Evolutionary conservation across 805 yeast genomes (phyloP).

Genomic region (Candida silvatica): DNA sequence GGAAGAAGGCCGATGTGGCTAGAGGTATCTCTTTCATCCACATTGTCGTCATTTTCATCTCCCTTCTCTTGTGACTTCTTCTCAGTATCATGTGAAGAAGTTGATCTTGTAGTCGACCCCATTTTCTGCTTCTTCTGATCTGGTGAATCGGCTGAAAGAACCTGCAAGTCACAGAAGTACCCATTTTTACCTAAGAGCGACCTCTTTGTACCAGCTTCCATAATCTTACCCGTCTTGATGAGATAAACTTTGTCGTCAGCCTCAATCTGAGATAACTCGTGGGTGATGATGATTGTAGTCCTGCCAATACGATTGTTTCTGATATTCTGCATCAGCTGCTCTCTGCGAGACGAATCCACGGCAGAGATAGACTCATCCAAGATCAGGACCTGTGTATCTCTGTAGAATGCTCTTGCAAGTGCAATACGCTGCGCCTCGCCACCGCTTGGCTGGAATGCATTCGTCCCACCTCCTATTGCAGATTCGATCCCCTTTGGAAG

Average conservation of each 20-base stretch:
- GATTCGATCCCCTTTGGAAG: conserved; percentile 53
- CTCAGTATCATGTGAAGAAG: too few species aligned
- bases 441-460: conserved; percentile 58
- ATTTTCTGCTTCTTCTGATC: too few species aligned
- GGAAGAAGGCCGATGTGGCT: too few species aligned
- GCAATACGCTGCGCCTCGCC: conserved; percentile 87
- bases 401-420: conserved; percentile 70
- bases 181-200: conserved; percentile 20
- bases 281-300: conserved; percentile 79
- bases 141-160: too few species aligned
- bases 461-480: conserved; percentile 27
- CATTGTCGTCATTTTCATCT: too few species aligned
- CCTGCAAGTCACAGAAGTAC: conserved; percentile 3
- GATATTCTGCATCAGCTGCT: conserved; percentile 38
- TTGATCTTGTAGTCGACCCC: too few species aligned
- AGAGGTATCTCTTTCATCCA: too few species aligned
- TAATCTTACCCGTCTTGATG: conserved; percentile 51
- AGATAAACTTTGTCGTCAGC: conserved; percentile 49
- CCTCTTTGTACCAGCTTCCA: conserved; percentile 32
- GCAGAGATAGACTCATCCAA: conserved; percentile 88
- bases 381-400: conserved; percentile 68
- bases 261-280: conserved; percentile 54
- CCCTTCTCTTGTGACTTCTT: too few species aligned
- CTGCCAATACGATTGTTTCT: conserved; percentile 52
- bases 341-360: conserved; percentile 47